phyloP scores from a whole-genome alignment of 768 basidiomycete species.

The Fibroporia radiculosa region DNA sequence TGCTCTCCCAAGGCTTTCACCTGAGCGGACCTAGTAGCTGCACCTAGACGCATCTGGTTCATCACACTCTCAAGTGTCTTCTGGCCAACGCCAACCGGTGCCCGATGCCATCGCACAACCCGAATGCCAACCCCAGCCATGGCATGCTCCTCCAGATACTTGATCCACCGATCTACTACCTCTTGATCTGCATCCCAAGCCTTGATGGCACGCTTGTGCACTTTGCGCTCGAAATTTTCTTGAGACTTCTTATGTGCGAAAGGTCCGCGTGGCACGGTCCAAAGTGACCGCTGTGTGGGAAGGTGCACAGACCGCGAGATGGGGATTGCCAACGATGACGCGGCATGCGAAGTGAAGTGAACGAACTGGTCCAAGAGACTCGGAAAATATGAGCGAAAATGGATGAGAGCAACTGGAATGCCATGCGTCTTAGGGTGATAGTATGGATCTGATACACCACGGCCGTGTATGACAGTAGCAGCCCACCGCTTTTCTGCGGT shows the following conservation, averaged over 20 bases:
- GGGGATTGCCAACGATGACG: constrained; percentile 79
- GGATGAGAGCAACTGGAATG: constrained; percentile 75
- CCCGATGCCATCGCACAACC: constrained; percentile 68
- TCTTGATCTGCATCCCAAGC: constrained; percentile 82
- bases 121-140: constrained; percentile 86
- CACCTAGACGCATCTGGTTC: constrained; percentile 25
- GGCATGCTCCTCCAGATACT: constrained; percentile 67
- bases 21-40: constrained; percentile 20
- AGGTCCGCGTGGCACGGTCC: constrained; percentile 81
- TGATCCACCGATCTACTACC: constrained; percentile 73
- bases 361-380: constrained; percentile 68
- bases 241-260: constrained; percentile 92
- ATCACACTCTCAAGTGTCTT: constrained; percentile 30
- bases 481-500: constrained; percentile 34
- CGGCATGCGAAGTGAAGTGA: constrained; percentile 79
- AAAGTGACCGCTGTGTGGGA: constrained; percentile 69
- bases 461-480: constrained; percentile 54
- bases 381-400: constrained; percentile 72
- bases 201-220: constrained; percentile 81
- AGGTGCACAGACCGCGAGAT: constrained; percentile 54
- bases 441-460: constrained; percentile 44
- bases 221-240: constrained; percentile 87
- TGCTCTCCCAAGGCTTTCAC: constrained; percentile 27
- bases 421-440: constrained; percentile 55
- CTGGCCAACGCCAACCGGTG: constrained; percentile 43